Base-by-base conservation (phyloP, 371 early-diverging fungal species). In the Mucor velutinosus region DNA sequence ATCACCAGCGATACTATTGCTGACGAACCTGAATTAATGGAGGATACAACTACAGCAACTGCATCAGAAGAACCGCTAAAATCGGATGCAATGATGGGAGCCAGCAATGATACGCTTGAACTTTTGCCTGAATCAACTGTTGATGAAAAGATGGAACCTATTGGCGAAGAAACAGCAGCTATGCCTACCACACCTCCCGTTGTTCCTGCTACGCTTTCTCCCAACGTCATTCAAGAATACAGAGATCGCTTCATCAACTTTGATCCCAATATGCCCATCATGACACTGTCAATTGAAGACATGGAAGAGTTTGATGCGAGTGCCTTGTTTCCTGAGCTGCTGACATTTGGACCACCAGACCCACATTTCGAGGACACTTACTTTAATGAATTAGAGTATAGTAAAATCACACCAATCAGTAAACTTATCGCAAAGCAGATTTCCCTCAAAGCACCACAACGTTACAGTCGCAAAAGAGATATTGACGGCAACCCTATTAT, bases 351-450 rank as follows among this genome's bases (percentile, higher is more conserved):
- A 8, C 80, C 82, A 17, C 82, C 84, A 53, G 72, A 76, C 59
- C 76, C 83, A 14, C 75, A 77, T 12, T 80, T 75, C 14, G 57
- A 81, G 17, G 84, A 84, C 58, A 61, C 75, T 15, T 84, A 81
- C 43, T 79, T 78, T 59, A 76, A 81, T 61, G 80, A 79, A 70
- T 49, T 72, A 7, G 84, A 84, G 43, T 74, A 71, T 27, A 71
- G 72, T 25, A 67, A 67, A 23, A 67, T 81, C n/a, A 77, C 80
- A 19, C 77, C 84, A 11, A 68, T 84, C 35, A 41, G 66, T 0
- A 66, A 71, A 4, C 61, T 83, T 33, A 71, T 77, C 0, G 76
- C 85, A 3, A 74, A 75, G 21, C 76, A 81, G 56, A 68, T 81
- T 7, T 60, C 73, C 14, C 69, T 82, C 60, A 73, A 82, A 41